Percentiles rank a stretch among this genome's conserved stretches.
Conservation (phyloP, 306 rosid species). For the Trifolium subterraneum region DNA sequence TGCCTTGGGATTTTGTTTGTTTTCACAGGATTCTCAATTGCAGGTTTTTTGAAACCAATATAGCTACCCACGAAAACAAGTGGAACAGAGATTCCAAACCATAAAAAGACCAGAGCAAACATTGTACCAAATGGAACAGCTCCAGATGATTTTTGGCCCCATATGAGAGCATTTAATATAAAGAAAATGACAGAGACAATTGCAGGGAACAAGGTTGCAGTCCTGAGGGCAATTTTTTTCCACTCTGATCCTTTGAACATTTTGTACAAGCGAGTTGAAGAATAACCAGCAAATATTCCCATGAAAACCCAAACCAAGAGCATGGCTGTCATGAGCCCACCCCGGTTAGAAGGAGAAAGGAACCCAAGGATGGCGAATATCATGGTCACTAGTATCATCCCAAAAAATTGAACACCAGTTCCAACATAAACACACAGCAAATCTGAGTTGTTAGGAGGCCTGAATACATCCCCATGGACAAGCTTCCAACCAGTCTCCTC, state of each 20-base stretch:
- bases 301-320: constrained; percentile 97
- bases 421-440: constrained; percentile 92
- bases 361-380: constrained; percentile 94
- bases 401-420: constrained; percentile 94
- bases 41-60: constrained; percentile 94
- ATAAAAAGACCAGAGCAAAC: constrained; percentile 91
- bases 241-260: constrained; percentile 95
- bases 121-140: constrained; percentile 98
- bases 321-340: constrained; percentile 98
- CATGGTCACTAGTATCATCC: constrained; percentile 93
- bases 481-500: constrained; percentile 99
- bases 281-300: constrained; percentile 92
- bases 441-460: constrained; percentile 86
- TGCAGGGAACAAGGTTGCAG: constrained; percentile 85
- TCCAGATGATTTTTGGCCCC: constrained; percentile 99
- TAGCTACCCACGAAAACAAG: constrained; percentile 94
- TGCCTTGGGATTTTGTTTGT: constrained; percentile 99
- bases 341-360: constrained; percentile 97
- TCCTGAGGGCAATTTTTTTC: constrained; percentile 83
- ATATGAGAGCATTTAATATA: constrained; percentile 76
- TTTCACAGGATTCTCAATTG: constrained; percentile 95
- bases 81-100: constrained; percentile 99
- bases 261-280: constrained; percentile 88
- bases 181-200: constrained; percentile 72
- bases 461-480: constrained; percentile 96